Conservation (phyloP, 1,284 basidiomycete species). For the Ustilago tritici region DNA sequence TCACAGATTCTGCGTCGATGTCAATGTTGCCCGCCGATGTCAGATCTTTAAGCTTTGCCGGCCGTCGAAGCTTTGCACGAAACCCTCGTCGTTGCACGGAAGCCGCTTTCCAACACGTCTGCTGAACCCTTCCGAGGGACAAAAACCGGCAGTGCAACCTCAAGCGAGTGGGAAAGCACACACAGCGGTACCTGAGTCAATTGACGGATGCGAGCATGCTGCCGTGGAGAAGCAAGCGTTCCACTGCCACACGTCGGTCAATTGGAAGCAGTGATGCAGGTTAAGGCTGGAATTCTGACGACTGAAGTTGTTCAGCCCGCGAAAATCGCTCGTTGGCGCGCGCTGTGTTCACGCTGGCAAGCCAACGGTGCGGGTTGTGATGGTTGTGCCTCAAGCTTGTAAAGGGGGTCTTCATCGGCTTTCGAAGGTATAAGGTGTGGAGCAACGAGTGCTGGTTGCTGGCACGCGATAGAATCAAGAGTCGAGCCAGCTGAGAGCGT, state of each 20-base stretch:
- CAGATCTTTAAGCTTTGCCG: no score
- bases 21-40: no score
- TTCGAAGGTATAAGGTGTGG: neutral
- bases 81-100: no score
- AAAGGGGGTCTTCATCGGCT: neutral
- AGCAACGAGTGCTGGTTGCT: neutral
- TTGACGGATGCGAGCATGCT: neutral
- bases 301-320: neutral
- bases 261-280: neutral
- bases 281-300: neutral
- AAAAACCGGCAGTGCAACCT: neutral
- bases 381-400: neutral
- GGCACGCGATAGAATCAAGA: neutral
- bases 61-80: no score
- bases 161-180: neutral
- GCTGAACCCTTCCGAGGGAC: no score
- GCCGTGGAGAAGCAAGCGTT: neutral
- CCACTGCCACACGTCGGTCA: constrained; percentile 2
- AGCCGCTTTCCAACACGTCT: no score
- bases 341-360: neutral
- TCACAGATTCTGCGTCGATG: neutral
- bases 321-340: constrained; percentile 1
- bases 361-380: neutral
- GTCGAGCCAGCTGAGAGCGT: neutral
- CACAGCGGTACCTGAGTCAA: neutral